Percentiles rank a stretch among this genome's conserved stretches.
phyloP scores from a whole-genome alignment of 495 filamentous ascomycete genomes.

The Aspergillus cristatus region DNA sequence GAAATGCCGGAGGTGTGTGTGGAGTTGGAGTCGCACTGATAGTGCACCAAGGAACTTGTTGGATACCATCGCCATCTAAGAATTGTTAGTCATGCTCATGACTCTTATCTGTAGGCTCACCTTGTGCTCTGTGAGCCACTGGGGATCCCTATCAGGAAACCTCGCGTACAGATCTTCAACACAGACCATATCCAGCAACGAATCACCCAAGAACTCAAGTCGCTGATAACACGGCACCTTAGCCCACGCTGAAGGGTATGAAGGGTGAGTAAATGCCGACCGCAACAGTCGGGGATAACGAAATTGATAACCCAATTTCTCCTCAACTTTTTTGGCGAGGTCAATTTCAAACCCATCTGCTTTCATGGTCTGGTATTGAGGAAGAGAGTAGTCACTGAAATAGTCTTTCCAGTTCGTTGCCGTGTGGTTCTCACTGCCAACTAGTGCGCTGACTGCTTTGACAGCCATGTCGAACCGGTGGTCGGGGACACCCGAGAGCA shows the following conservation, averaged over 20 bases:
- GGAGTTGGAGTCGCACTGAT: constrained; percentile 65
- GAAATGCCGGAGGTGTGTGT: constrained; percentile 61
- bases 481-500: constrained; percentile 51
- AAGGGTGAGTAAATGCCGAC: constrained; percentile 85
- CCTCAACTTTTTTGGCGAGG: constrained; percentile 54
- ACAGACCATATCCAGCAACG: constrained; percentile 80
- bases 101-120: constrained; percentile 15
- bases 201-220: constrained; percentile 88
- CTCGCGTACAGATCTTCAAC: constrained; percentile 70
- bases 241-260: constrained; percentile 62
- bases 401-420: constrained; percentile 66
- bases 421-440: constrained; percentile 56
- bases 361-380: constrained; percentile 57
- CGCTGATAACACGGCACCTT: constrained; percentile 83
- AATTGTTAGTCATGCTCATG: constrained; percentile 2
- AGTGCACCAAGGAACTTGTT: constrained; percentile 89
- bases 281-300: constrained; percentile 64
- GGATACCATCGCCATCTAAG: constrained; percentile 90
- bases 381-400: constrained; percentile 56
- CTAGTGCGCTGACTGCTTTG: constrained; percentile 69
- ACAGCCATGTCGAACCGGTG: constrained; percentile 71
- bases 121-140: constrained; percentile 98
- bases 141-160: constrained; percentile 74
- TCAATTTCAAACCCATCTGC: constrained; percentile 46
- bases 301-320: constrained; percentile 72